phyloP scores from a whole-genome alignment of 768 basidiomycete genomes.

The Erythrobasidium yunnanense region DNA sequence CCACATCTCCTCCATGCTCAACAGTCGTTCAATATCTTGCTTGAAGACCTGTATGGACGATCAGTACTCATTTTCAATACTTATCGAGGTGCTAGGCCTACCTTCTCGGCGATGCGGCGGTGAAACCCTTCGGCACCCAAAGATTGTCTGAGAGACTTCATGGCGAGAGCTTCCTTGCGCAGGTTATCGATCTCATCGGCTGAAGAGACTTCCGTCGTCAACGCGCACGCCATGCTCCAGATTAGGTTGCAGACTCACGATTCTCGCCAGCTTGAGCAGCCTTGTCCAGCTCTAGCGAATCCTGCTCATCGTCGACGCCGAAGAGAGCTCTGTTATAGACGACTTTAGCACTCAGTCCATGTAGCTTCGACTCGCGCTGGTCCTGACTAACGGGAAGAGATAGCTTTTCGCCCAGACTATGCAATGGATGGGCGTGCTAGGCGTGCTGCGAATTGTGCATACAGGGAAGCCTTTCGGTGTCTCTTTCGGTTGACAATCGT shows the following conservation, averaged over 20 bases:
- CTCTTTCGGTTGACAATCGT: conserved; percentile 70
- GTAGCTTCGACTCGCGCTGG: not conserved
- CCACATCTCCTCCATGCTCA: conserved; percentile 98
- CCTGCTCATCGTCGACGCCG: conserved; percentile 73
- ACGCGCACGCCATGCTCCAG: not conserved
- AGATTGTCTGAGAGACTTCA: conserved; percentile 64
- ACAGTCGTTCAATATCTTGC: conserved; percentile 70
- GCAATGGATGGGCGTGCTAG: conserved; percentile 93
- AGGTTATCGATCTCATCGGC: conserved; percentile 82
- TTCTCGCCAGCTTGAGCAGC: conserved; percentile 90
- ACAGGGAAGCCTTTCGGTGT: conserved; percentile 92
- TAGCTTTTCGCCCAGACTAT: conserved; percentile 99
- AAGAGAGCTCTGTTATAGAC: conserved; percentile 63
- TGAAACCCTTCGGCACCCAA: conserved; percentile 55
- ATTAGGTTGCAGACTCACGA: conserved; percentile 47
- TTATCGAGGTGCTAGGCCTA: conserved; percentile 37
- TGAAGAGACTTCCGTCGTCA: conserved; percentile 39
- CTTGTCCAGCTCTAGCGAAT: conserved; percentile 70
- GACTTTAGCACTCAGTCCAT: not conserved
- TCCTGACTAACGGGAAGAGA: conserved; percentile 62
- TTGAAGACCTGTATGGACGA: conserved; percentile 60
- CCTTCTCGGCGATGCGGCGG: conserved; percentile 72
- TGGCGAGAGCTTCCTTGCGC: conserved; percentile 77
- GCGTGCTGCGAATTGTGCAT: conserved; percentile 93
- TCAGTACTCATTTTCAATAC: not conserved